These are phyloP conservation scores for Exophiala sideris DNA, from an alignment of 2,329 filamentous ascomycete species.

Conservation along the genomic window DNA sequence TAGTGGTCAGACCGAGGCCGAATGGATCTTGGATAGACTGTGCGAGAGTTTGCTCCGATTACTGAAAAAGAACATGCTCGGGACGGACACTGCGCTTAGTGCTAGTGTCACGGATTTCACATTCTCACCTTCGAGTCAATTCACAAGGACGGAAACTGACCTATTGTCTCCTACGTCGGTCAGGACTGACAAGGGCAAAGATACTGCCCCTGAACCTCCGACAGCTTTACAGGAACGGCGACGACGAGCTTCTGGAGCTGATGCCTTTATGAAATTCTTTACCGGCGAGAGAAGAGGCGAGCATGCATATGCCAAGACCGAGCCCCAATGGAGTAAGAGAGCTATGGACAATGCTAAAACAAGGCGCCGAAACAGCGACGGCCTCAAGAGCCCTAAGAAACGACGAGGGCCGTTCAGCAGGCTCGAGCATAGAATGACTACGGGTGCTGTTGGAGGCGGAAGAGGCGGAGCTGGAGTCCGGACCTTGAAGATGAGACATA, in stretches of 20 bases:
- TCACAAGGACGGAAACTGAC: slow-evolving; percentile 3
- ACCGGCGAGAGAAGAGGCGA: slow-evolving; percentile 19
- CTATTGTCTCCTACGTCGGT: neutral
- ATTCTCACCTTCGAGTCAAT: slow-evolving; percentile 9
- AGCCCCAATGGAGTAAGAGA: slow-evolving; percentile 23
- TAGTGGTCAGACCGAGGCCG: slow-evolving; percentile 58
- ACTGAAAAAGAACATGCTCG: slow-evolving; percentile 25
- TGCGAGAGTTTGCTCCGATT: slow-evolving; percentile 60
- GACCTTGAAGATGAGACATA: slow-evolving; percentile 16
- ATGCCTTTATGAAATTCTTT: slow-evolving; percentile 22
- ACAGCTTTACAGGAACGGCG: slow-evolving; percentile 11
- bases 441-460: slow-evolving; percentile 16
- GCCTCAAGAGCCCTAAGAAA: neutral
- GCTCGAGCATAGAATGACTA: slow-evolving; percentile 5
- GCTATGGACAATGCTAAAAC: slow-evolving; percentile 13
- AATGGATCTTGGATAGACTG: slow-evolving; percentile 64
- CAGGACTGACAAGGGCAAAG: slow-evolving; percentile 9
- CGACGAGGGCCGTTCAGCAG: slow-evolving; percentile 20
- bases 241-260: slow-evolving; percentile 20
- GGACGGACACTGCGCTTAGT: slow-evolving; percentile 4
- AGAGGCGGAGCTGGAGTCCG: slow-evolving; percentile 18
- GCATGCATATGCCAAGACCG: slow-evolving; percentile 13
- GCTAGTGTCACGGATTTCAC: slow-evolving; percentile 1
- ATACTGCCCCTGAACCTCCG: neutral
- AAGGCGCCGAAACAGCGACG: neutral